phyloP scores from a whole-genome alignment of 306 rosid genomes.

The Medicago arabica region DNA sequence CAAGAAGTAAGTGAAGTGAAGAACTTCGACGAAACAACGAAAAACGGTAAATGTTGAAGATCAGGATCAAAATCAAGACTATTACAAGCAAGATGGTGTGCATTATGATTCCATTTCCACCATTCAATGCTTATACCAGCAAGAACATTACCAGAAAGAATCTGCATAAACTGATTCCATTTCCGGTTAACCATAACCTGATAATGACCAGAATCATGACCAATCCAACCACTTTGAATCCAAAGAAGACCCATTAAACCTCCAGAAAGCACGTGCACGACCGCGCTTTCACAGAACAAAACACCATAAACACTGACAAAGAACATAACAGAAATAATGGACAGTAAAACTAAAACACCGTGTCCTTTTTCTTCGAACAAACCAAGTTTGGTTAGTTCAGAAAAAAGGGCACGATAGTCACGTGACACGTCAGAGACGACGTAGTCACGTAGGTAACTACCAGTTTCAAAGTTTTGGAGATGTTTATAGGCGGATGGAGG shows the following conservation, averaged over 20 bases:
- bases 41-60: slow-evolving; percentile 73
- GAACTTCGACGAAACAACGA: slow-evolving; percentile 63
- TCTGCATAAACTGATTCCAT: slow-evolving; percentile 52
- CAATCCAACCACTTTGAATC: slow-evolving; percentile 79
- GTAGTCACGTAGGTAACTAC: slow-evolving; percentile 55
- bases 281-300: slow-evolving; percentile 45
- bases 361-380: slow-evolving; percentile 68
- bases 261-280: slow-evolving; percentile 52
- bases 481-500: slow-evolving; percentile 56
- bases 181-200: slow-evolving; percentile 45
- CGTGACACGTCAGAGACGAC: slow-evolving; percentile 64
- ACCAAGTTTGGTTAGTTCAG: slow-evolving; percentile 49
- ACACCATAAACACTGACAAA: slow-evolving; percentile 57
- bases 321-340: slow-evolving; percentile 45
- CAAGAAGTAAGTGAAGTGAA: slow-evolving; percentile 59
- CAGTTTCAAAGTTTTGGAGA: slow-evolving; percentile 58
- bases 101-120: slow-evolving; percentile 88
- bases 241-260: slow-evolving; percentile 60
- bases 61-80: slow-evolving; percentile 81
- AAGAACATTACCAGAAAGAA: slow-evolving; percentile 71
- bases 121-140: slow-evolving; percentile 79
- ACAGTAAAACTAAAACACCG: slow-evolving; percentile 42
- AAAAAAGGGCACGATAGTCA: slow-evolving; percentile 56
- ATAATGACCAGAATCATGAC: slow-evolving; percentile 83
- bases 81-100: slow-evolving; percentile 74